These are phyloP conservation scores for Pisolithus thermaeus DNA, from an alignment of 1,284 basidiomycete genomes.

Conservation along the genomic window DNA sequence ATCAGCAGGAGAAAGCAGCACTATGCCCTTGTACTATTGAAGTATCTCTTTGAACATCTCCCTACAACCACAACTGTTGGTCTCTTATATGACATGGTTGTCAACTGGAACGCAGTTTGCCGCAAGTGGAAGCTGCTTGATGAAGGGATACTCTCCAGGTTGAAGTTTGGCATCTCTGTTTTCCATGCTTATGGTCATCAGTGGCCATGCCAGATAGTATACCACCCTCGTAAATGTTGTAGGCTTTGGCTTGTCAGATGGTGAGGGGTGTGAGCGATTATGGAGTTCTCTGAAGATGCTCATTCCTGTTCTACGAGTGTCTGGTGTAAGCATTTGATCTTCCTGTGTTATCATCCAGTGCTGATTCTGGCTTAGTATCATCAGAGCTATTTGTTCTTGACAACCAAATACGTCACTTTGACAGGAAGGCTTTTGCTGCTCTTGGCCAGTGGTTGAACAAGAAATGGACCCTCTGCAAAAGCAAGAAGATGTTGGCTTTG, in stretches of 20 bases:
- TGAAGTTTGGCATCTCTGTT: neutral
- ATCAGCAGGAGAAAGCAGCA: too few species aligned
- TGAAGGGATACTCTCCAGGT: too few species aligned
- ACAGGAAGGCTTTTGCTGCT: too few species aligned
- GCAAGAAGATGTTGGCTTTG: too few species aligned
- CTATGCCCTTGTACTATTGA: too few species aligned
- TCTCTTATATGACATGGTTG: too few species aligned
- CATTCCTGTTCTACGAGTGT: constrained; percentile 3
- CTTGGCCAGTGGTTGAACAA: too few species aligned
- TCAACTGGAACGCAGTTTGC: too few species aligned
- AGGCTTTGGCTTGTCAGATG: constrained; percentile 12
- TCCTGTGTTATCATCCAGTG: neutral
- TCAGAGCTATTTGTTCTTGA: neutral
- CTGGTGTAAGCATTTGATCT: neutral
- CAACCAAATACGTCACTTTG: neutral
- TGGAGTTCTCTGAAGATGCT: constrained; percentile 25
- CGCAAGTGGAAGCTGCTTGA: too few species aligned
- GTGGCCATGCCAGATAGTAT: neutral
- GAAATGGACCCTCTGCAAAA: too few species aligned
- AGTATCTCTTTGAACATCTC: too few species aligned
- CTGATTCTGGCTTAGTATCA: neutral
- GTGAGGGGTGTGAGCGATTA: constrained; percentile 32
- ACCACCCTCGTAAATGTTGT: neutral
- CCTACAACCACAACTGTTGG: too few species aligned
- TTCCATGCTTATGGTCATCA: constrained; percentile 1